Base-by-base conservation (phyloP, 148 eudicot genomes). In the Polygonum aviculare region DNA sequence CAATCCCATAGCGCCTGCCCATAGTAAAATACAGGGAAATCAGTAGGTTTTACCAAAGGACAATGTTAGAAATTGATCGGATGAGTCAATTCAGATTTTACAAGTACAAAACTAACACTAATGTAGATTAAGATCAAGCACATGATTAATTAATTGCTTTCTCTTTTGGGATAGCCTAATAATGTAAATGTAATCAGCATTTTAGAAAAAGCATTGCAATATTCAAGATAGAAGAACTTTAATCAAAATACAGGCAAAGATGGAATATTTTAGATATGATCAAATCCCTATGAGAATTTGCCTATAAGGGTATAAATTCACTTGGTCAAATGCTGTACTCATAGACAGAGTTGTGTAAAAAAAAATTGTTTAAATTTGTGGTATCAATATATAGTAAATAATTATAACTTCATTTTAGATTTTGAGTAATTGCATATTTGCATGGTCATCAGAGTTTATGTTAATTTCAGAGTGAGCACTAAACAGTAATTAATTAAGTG, bases 1-100 rank as follows among this genome's bases (percentile, higher is more conserved):
- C 72, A 72, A 72, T 72, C 47, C 75, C 75, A 45, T 48, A 48
- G 19, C 75, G 75, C 54, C 75, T 72, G 54, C 72, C 14, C 3
- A 16, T 3, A 39, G 7, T 12, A 12, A 55, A 55, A 55, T 19
- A 57, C 63, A 44, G 9, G 10, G 10, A 57, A 57, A 57, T 5
- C 5, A 57, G 62, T 57, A 21, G 31, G 10, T 57, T 57, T n/a
- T 57, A 57, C 33, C 11, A 57, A 9, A n/a, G 63, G 7, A 51
- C 19, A 51, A 51, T 14, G 16, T 4, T 51, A 12, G n/a, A 4
- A 51, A n/a, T 15, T 51, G 57, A 51, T 51, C 7, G 7, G 16
- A 1, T 12, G 57, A 14, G 18, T 16, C 6, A 26, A 26, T 26
- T 26, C 31, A 54, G 18, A 54, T 54, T 54, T 54, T 54, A 51